Conservation (phyloP, 805 yeast genomes). For the Starmerella roubikii region DNA sequence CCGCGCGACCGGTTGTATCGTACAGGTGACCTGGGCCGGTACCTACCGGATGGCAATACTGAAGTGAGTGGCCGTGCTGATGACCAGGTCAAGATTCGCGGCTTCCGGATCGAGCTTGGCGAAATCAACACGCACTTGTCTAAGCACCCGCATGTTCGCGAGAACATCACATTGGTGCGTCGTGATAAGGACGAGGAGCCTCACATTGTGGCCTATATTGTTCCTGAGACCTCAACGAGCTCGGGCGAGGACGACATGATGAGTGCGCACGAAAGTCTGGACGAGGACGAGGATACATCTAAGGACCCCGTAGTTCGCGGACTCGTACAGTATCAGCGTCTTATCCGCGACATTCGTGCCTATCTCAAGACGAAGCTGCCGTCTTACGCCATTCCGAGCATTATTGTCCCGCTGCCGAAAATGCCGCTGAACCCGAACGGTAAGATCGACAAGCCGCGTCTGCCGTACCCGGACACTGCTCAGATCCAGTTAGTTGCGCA, state of each 20-base stretch:
- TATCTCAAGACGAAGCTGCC: constrained; percentile 82
- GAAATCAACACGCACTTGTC: constrained; percentile 96
- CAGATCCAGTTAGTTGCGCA: constrained; percentile 67
- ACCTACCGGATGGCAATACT: constrained; percentile 91
- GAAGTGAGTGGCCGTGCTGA: constrained; percentile 99
- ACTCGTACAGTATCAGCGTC: constrained; percentile 55
- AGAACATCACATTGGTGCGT: constrained; percentile 81
- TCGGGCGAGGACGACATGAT: constrained; percentile 33
- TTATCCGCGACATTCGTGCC: constrained; percentile 69
- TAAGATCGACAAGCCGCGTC: constrained; percentile 90
- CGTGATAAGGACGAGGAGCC: constrained; percentile 90
- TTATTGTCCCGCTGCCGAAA: constrained; percentile 73
- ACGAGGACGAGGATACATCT: constrained; percentile 28
- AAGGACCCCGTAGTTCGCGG: constrained; percentile 60
- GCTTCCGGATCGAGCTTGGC: constrained; percentile 95
- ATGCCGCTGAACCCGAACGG: constrained; percentile 96
- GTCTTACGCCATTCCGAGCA: constrained; percentile 81
- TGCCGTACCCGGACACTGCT: constrained; percentile 86
- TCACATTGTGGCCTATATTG: constrained; percentile 77
- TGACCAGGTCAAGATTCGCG: constrained; percentile 96
- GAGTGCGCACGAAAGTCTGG: constrained; percentile 29
- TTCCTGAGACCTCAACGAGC: constrained; percentile 59
- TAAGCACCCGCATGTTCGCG: constrained; percentile 83
- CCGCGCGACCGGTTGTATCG: constrained; percentile 93
- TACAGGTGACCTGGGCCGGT: constrained; percentile 95